Percentiles rank a stretch among this genome's conserved stretches.
Evolutionary conservation across 345 rosid species (phyloP).

Genomic region (Populus pruinosa): DNA sequence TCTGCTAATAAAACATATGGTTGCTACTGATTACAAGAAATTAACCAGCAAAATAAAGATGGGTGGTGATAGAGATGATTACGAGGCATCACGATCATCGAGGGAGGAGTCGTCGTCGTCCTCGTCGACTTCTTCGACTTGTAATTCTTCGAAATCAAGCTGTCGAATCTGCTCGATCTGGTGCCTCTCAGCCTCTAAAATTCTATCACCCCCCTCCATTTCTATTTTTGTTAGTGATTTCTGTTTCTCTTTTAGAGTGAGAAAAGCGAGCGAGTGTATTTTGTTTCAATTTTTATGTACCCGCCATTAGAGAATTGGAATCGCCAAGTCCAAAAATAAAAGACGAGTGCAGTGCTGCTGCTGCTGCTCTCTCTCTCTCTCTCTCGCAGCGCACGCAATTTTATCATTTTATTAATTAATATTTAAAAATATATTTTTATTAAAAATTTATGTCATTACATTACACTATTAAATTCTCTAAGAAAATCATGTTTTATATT

Average conservation of each 20-base stretch:
- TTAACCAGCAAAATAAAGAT: neutral
- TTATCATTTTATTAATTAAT: neutral
- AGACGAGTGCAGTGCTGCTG: neutral
- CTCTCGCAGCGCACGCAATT: neutral
- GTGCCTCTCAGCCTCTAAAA: slow-evolving; percentile 68
- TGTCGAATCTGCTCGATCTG: slow-evolving; percentile 83
- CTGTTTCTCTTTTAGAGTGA: neutral
- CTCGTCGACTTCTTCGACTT: slow-evolving; percentile 82
- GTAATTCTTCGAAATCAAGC: slow-evolving; percentile 82
- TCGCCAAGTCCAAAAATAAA: neutral
- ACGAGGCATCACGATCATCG: slow-evolving; percentile 40
- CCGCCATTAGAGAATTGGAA: neutral
- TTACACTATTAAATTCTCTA: too few relatives aligned
- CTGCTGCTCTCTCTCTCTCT: neutral
- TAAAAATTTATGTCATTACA: too few relatives aligned
- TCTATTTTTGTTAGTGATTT: neutral
- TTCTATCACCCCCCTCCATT: slow-evolving; percentile 36
- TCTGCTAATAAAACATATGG: neutral
- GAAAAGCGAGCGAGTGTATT: neutral
- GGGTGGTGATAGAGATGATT: slow-evolving; percentile 13
- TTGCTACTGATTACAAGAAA: neutral
- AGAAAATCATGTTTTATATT: too few relatives aligned
- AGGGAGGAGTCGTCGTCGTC: slow-evolving; percentile 48
- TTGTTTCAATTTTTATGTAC: neutral
- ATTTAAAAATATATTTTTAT: too few relatives aligned